A percentile compares a stretch with the other conserved stretches of the same genome.
Conservation (phyloP, 179 eudicot species). For the Amaranthus tricolor region DNA sequence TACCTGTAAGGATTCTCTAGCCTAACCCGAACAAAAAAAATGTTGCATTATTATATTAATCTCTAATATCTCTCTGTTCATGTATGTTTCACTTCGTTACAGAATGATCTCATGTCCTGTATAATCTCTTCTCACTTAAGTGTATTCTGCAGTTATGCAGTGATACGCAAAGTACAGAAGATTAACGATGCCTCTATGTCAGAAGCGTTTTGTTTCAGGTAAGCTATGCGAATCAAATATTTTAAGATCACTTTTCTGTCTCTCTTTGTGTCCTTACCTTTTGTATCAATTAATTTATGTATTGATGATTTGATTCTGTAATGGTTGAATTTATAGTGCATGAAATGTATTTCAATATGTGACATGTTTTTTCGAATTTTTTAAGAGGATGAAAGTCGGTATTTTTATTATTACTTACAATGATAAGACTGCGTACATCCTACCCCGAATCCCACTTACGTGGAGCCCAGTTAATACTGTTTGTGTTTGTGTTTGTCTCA, state of each 20-base stretch:
- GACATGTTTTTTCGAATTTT: too few relatives aligned
- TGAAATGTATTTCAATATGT: neutral
- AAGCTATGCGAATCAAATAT: slow-evolving; percentile 13
- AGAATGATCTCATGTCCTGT: neutral
- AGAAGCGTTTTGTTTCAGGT: slow-evolving; percentile 53
- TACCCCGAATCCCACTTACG: too few relatives aligned
- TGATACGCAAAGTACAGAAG: slow-evolving; percentile 65
- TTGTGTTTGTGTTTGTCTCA: too few relatives aligned
- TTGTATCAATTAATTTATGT: neutral
- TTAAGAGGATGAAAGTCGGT: too few relatives aligned
- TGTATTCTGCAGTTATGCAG: slow-evolving; percentile 54
- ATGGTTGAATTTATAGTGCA: neutral
- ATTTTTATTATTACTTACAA: too few relatives aligned
- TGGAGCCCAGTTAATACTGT: too few relatives aligned
- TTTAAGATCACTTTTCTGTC: neutral
- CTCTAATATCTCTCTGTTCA: neutral
- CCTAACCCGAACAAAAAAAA: too few relatives aligned
- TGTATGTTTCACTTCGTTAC: neutral
- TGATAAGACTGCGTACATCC: too few relatives aligned
- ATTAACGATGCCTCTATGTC: slow-evolving; percentile 42
- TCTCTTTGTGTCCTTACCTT: neutral
- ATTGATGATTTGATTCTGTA: neutral
- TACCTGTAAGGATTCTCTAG: too few relatives aligned
- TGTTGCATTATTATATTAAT: neutral
- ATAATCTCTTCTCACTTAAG: neutral